Conservation (phyloP, 148 eudicot species). For the Polygonum maritimum region DNA sequence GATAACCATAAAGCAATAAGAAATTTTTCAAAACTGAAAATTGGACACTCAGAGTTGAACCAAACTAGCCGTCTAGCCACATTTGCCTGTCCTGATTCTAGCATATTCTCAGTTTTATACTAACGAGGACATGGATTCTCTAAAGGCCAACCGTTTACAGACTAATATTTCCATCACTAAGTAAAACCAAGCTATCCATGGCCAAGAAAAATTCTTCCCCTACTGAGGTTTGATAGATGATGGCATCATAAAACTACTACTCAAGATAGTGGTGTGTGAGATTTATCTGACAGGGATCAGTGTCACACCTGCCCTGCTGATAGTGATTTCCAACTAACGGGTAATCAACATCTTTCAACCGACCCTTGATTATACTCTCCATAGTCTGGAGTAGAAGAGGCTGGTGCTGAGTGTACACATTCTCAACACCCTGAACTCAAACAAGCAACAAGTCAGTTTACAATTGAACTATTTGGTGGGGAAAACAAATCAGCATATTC, state of each 20-base stretch:
- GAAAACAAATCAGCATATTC: not conserved
- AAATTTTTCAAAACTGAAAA: not conserved
- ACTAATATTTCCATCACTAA: not conserved
- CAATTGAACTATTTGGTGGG: not conserved
- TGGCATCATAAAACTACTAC: not conserved
- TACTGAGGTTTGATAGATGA: not conserved
- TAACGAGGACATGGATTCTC: not conserved
- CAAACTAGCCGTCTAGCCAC: too few species aligned
- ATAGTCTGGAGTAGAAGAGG: slow-evolving; percentile 77
- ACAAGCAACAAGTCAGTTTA: slow-evolving; percentile 12
- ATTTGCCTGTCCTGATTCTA: too few species aligned
- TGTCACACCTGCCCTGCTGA: slow-evolving; percentile 74
- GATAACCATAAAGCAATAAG: not conserved
- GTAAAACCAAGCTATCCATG: not conserved
- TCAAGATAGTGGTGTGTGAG: not conserved
- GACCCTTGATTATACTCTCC: slow-evolving; percentile 87
- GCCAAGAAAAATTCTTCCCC: not conserved
- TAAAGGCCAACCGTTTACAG: not conserved
- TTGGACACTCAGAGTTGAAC: too few species aligned
- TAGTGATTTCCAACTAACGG: slow-evolving; percentile 80
- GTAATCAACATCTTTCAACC: slow-evolving; percentile 85
- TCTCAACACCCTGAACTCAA: slow-evolving; percentile 80
- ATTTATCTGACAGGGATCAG: not conserved
- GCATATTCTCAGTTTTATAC: not conserved
- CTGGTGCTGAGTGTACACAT: slow-evolving; percentile 98